phyloP scores from a whole-genome alignment of 495 filamentous ascomycete genomes.

The Polyplosphaeria fusca region DNA sequence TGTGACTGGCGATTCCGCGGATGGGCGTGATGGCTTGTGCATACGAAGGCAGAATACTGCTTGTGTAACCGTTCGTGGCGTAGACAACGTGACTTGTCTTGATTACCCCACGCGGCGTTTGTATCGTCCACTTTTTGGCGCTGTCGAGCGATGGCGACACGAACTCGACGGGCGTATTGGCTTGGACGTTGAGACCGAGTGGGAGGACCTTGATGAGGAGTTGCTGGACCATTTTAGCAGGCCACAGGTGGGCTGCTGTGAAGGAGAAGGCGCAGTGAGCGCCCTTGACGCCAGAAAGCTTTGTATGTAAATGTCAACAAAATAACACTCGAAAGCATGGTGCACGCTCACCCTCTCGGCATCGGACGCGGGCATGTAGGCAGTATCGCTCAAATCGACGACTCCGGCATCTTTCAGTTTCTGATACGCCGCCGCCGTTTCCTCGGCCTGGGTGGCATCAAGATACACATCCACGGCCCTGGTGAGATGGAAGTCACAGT shows the following conservation, averaged over 20 bases:
- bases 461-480: constrained; percentile 53
- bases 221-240: constrained; percentile 47
- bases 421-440: background rate
- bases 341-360: constrained; percentile 48
- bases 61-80: constrained; percentile 72
- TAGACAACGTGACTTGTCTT: constrained; percentile 55
- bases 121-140: constrained; percentile 41
- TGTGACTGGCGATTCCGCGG: constrained; percentile 60
- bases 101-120: constrained; percentile 56
- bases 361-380: background rate
- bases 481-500: constrained; percentile 55
- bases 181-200: constrained; percentile 58
- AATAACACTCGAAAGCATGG: background rate
- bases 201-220: constrained; percentile 2
- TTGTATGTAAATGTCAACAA: background rate
- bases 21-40: constrained; percentile 60
- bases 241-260: constrained; percentile 55
- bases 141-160: background rate
- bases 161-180: constrained; percentile 47
- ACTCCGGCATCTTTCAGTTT: background rate
- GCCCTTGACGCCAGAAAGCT: constrained; percentile 54
- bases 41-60: constrained; percentile 54
- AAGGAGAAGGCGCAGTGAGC: constrained; percentile 48
- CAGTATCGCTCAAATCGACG: background rate
- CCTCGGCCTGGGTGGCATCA: background rate